Evolutionary conservation across 2,329 filamentous ascomycete species (phyloP).

Genomic region (Exophiala viscosa): DNA sequence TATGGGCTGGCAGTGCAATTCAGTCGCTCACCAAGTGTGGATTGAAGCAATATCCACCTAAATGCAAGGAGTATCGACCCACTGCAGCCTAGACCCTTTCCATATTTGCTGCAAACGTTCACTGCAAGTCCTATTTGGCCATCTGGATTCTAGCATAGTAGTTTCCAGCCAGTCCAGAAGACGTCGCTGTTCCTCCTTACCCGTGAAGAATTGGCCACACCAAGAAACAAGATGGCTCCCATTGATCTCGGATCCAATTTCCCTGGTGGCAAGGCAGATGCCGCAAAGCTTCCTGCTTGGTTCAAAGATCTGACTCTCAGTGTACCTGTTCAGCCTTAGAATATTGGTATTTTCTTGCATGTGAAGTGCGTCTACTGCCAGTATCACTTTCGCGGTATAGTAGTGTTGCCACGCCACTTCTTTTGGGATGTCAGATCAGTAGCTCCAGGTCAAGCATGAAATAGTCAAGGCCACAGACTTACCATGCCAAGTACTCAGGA

Average conservation of each 20-base stretch:
- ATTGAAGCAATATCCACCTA: background rate
- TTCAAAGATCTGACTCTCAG: background rate
- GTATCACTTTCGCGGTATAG: constrained; percentile 1
- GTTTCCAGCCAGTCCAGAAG: background rate
- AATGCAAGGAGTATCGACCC: background rate
- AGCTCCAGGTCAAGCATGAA: background rate
- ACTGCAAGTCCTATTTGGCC: constrained; percentile 5
- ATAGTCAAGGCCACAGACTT: background rate
- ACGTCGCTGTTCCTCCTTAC: background rate
- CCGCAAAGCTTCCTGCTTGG: background rate
- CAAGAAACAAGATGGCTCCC: constrained; percentile 4
- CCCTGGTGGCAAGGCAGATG: background rate
- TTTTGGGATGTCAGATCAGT: background rate
- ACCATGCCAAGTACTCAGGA: constrained; percentile 5
- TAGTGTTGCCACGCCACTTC: constrained; percentile 6
- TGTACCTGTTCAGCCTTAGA: background rate
- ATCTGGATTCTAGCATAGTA: background rate
- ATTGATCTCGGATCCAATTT: constrained; percentile 5
- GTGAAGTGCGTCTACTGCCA: background rate
- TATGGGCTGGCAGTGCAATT: too few species aligned
- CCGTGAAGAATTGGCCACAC: constrained; percentile 8
- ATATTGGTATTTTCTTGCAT: background rate
- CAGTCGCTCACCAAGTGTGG: background rate
- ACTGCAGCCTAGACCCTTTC: background rate
- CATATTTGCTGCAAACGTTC: constrained; percentile 4